A percentile compares a stretch with the other conserved stretches of the same genome.
phyloP scores from a whole-genome alignment of 2,329 filamentous ascomycete genomes.

The Exophiala xenobiotica region DNA sequence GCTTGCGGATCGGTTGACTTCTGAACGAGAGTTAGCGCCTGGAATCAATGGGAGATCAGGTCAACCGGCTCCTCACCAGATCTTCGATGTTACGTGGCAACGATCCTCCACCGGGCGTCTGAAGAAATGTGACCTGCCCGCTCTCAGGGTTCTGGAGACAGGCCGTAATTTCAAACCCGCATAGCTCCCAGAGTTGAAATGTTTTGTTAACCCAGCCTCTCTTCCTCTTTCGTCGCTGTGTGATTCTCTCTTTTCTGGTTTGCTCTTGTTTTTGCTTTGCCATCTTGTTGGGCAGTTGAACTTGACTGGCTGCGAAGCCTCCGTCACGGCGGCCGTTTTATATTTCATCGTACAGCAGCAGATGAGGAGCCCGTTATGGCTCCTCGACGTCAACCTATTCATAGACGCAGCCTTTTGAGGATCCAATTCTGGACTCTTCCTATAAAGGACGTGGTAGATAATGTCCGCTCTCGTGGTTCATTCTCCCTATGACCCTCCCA shows the following conservation, averaged over 20 bases:
- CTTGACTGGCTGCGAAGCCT: not conserved
- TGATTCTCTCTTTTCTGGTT: not conserved
- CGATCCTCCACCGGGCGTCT: conserved; percentile 6
- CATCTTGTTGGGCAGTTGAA: not conserved
- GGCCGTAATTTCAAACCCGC: conserved; percentile 2
- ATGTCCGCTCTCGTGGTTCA: not conserved
- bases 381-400: not conserved
- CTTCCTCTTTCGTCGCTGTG: not conserved
- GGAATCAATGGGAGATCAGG: conserved; percentile 1
- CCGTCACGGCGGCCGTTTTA: not conserved
- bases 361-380: not conserved
- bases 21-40: conserved; percentile 4
- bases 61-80: conserved; percentile 1
- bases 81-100: conserved; percentile 7
- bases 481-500: not conserved
- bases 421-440: not conserved
- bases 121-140: conserved; percentile 4
- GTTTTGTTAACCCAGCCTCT: not conserved
- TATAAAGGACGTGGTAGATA: not conserved
- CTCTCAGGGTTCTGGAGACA: conserved; percentile 1
- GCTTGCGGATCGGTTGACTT: conserved; percentile 5
- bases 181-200: conserved; percentile 1
- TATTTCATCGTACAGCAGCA: not conserved
- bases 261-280: not conserved
- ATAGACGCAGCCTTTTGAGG: not conserved